These are phyloP conservation scores for Brassica juncea DNA, from an alignment of 345 rosid species.

Conservation along the genomic window DNA sequence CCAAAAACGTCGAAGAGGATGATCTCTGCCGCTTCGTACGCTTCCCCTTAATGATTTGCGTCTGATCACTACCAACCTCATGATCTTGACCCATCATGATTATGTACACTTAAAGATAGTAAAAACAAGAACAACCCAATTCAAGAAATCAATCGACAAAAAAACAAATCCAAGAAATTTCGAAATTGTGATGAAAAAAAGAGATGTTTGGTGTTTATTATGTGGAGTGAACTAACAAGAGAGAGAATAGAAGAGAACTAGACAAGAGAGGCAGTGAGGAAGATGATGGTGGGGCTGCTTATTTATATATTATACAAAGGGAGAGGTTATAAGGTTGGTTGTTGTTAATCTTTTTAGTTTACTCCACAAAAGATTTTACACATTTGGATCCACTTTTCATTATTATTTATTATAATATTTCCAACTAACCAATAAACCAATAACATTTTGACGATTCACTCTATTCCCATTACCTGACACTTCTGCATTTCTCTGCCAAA, in stretches of 20 bases:
- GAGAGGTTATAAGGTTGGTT: slow-evolving; percentile 49
- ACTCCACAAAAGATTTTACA: slow-evolving; percentile 38
- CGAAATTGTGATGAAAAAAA: slow-evolving; percentile 7
- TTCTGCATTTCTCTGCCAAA: slow-evolving; percentile 40
- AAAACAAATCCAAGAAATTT: slow-evolving; percentile 28
- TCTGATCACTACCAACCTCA: slow-evolving; percentile 40
- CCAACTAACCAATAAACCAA: slow-evolving; percentile 41
- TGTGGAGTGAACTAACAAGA: slow-evolving; percentile 46
- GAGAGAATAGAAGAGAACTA: slow-evolving; percentile 24
- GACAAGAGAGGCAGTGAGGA: slow-evolving; percentile 39
- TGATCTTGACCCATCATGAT: slow-evolving; percentile 46
- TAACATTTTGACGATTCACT: slow-evolving; percentile 41
- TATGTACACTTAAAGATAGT: neutral
- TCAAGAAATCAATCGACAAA: slow-evolving; percentile 22
- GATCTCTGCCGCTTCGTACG: slow-evolving; percentile 81
- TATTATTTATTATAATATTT: slow-evolving; percentile 14
- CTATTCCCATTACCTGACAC: slow-evolving; percentile 41
- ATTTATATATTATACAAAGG: slow-evolving; percentile 36
- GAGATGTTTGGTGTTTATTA: slow-evolving; percentile 34
- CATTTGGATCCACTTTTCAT: slow-evolving; percentile 35
- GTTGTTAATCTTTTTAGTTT: slow-evolving; percentile 45
- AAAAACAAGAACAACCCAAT: neutral
- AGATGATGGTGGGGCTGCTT: slow-evolving; percentile 48
- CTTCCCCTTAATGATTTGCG: slow-evolving; percentile 61
- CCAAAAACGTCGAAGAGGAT: slow-evolving; percentile 53